phyloP scores from a whole-genome alignment of 2,329 filamentous ascomycete species.

The Neonectria coccinea region DNA sequence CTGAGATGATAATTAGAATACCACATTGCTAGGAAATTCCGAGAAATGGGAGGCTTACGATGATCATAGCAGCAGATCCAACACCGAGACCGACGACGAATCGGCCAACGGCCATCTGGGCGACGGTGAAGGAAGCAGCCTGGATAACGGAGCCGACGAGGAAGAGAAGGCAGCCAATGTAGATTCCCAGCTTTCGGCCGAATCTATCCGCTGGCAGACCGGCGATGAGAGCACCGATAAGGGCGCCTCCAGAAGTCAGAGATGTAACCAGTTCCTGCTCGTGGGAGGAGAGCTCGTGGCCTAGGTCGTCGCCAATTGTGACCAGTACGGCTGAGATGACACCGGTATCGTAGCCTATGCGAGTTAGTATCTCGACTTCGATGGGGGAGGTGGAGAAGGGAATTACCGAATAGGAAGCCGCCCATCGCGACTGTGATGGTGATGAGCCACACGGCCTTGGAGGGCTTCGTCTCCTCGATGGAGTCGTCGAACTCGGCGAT shows the following conservation, averaged over 20 bases:
- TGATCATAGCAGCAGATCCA: conserved; percentile 60
- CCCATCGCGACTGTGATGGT: conserved; percentile 45
- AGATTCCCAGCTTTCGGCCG: conserved; percentile 36
- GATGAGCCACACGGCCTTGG: conserved; percentile 44
- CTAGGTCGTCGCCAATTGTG: conserved; percentile 48
- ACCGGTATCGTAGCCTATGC: conserved; percentile 59
- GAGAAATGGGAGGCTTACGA: conserved; percentile 32
- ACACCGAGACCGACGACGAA: conserved; percentile 61
- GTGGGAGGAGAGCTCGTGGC: conserved; percentile 22
- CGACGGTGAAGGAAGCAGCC: conserved; percentile 33
- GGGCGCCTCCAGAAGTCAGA: conserved; percentile 54
- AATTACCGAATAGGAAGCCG: conserved; percentile 43
- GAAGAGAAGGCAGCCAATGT: conserved; percentile 37
- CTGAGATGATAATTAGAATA: background rate
- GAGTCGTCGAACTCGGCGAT: conserved; percentile 39
- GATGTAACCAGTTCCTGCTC: conserved; percentile 63
- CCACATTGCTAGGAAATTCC: background rate
- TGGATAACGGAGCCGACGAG: conserved; percentile 34
- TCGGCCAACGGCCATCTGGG: conserved; percentile 43
- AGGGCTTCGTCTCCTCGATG: conserved; percentile 43
- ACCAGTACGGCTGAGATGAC: conserved; percentile 62
- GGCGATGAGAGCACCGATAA: conserved; percentile 37
- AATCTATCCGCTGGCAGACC: conserved; percentile 36
- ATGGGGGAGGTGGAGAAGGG: background rate
- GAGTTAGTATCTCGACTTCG: background rate